These are phyloP conservation scores for Neurospora sp. DNA, from an alignment of 495 filamentous ascomycete species.

Conservation along the genomic window DNA sequence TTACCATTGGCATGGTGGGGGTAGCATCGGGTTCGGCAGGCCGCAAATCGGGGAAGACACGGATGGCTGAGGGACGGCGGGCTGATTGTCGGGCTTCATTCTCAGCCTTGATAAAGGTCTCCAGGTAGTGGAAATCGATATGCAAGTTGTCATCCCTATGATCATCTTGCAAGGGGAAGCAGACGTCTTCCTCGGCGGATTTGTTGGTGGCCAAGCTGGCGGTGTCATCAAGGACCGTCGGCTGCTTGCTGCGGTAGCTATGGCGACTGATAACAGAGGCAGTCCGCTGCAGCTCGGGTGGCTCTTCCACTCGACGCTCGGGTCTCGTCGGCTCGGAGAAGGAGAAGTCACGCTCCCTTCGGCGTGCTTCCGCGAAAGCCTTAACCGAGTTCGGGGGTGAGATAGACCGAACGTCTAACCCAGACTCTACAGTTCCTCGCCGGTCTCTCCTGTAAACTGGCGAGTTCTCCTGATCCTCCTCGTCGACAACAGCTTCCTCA, in stretches of 20 bases:
- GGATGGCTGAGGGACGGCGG: constrained; percentile 26
- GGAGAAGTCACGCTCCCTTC: constrained; percentile 47
- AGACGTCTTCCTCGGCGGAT: constrained; percentile 71
- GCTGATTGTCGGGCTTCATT: constrained; percentile 40
- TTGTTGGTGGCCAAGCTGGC: constrained; percentile 42
- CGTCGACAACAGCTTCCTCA: constrained; percentile 78
- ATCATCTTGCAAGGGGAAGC: constrained; percentile 55
- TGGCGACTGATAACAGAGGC: constrained; percentile 56
- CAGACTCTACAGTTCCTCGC: constrained; percentile 36
- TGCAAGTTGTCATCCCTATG: constrained; percentile 34
- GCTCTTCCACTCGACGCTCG: constrained; percentile 39
- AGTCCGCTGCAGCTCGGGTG: constrained; percentile 58
- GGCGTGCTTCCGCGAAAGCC: constrained; percentile 77
- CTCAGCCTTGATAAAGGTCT: constrained; percentile 59
- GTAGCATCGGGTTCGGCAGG: constrained; percentile 9
- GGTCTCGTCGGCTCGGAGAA: constrained; percentile 28
- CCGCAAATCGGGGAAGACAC: constrained; percentile 55
- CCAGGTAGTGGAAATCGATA: constrained; percentile 83
- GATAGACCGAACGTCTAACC: constrained; percentile 46
- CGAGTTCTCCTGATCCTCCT: constrained; percentile 45
- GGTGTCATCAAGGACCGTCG: constrained; percentile 33
- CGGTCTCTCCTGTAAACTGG: constrained; percentile 29
- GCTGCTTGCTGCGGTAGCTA: constrained; percentile 37
- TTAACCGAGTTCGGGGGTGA: constrained; percentile 97
- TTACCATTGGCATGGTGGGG: constrained; percentile 22